Conservation (phyloP, 1,284 basidiomycete species). For the Apiotrichum mycotoxinovorans region DNA sequence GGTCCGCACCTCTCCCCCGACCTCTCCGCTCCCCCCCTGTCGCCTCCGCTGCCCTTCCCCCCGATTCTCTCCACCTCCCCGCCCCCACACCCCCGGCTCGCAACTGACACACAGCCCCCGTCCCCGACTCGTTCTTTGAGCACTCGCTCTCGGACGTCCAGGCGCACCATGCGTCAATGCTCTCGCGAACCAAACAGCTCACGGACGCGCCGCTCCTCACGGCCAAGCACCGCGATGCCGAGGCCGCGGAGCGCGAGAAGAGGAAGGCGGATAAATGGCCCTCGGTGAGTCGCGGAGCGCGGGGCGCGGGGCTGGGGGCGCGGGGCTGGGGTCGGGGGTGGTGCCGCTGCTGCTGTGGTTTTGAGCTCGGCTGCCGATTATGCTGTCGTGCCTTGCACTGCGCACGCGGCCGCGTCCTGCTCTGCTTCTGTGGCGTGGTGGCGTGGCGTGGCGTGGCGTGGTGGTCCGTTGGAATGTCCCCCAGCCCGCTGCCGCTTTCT, state of each 20-base stretch:
- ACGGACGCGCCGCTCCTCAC: conserved; percentile 46
- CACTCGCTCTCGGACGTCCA: conserved; percentile 42
- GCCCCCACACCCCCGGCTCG: background rate
- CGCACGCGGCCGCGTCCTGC: no score
- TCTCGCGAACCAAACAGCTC: conserved; percentile 31
- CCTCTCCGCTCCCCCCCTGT: background rate
- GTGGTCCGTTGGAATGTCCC: no score
- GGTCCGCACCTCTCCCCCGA: no score
- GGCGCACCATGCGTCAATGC: conserved; percentile 34
- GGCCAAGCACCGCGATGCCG: conserved; percentile 40
- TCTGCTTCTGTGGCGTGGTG: no score
- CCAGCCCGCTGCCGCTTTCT: no score
- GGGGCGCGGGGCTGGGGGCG: background rate
- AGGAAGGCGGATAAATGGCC: conserved; percentile 46
- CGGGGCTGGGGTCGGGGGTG: no score
- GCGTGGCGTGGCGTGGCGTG: no score
- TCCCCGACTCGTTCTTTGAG: conserved; percentile 41
- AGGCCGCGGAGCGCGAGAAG: conserved; percentile 31
- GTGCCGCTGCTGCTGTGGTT: background rate
- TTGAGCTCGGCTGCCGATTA: background rate
- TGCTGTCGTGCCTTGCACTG: no score
- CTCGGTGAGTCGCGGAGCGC: conserved; percentile 25
- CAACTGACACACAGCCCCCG: conserved; percentile 18
- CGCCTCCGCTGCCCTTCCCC: background rate
- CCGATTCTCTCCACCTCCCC: background rate